These are phyloP conservation scores for Lentinula sp. DNA, from an alignment of 768 basidiomycete species.

Conservation along the genomic window DNA sequence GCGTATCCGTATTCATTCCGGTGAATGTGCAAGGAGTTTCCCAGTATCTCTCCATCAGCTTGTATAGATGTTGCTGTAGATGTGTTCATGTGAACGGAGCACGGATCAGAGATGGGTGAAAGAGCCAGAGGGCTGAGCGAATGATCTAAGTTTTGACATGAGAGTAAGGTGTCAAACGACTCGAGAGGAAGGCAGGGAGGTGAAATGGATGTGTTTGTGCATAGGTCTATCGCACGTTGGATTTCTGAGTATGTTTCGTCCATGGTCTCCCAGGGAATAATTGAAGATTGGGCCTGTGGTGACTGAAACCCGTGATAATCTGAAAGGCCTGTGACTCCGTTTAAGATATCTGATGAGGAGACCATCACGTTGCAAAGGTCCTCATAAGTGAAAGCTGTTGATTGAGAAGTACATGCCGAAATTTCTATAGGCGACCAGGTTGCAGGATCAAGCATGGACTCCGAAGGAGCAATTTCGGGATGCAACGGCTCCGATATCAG, in stretches of 20 bases:
- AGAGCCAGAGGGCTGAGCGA: background rate
- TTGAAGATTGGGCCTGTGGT: background rate
- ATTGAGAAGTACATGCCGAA: background rate
- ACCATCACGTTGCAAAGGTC: background rate
- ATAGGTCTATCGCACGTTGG: background rate
- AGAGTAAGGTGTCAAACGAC: background rate
- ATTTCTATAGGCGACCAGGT: background rate
- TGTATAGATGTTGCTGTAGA: background rate
- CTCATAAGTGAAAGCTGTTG: background rate
- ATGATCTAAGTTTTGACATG: background rate
- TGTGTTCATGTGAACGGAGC: background rate
- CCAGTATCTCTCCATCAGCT: background rate
- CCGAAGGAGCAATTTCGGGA: background rate
- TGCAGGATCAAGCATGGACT: background rate
- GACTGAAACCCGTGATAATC: background rate
- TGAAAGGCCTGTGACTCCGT: background rate
- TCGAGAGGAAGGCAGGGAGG: background rate
- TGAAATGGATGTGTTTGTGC: background rate
- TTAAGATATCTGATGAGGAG: background rate
- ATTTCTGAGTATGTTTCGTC: background rate
- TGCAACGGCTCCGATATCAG: background rate
- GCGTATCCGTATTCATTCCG: background rate
- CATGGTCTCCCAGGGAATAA: background rate
- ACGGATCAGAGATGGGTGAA: background rate
- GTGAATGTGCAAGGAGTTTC: background rate